phyloP scores from a whole-genome alignment of 129 eudicot species.

The Cynara cardunculus region DNA sequence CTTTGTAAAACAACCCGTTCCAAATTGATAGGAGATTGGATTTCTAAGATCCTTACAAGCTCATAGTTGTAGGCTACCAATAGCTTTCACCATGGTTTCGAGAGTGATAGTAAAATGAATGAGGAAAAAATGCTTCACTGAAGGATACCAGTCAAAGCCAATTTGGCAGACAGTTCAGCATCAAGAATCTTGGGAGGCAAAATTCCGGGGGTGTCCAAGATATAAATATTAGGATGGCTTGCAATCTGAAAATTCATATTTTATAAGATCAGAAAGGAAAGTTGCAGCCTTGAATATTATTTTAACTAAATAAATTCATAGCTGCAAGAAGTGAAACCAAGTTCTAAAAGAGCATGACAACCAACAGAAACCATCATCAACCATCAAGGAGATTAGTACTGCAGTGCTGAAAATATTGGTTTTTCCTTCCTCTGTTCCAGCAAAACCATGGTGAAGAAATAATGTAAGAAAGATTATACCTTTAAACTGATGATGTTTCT shows the following conservation, averaged over 20 bases:
- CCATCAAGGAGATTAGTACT: neutral
- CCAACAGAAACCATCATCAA: neutral
- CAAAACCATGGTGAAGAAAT: neutral
- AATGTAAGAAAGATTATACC: conserved; percentile 36
- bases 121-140: neutral
- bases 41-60: neutral
- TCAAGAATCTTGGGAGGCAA: conserved; percentile 69
- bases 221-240: conserved; percentile 78
- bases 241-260: conserved; percentile 55
- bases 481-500: conserved; percentile 64
- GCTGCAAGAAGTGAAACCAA: neutral
- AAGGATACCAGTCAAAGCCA: conserved; percentile 70
- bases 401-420: neutral
- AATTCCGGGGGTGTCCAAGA: conserved; percentile 86
- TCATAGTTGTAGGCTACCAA: neutral
- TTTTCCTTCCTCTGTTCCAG: neutral
- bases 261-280: neutral
- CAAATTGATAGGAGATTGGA: neutral
- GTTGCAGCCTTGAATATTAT: neutral
- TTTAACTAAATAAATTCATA: neutral
- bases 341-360: neutral
- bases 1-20: neutral
- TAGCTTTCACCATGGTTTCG: neutral
- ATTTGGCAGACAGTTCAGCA: conserved; percentile 53
- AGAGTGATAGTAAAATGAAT: neutral